Base-by-base conservation (phyloP, 768 basidiomycete genomes). In the Pisolithus albus region DNA sequence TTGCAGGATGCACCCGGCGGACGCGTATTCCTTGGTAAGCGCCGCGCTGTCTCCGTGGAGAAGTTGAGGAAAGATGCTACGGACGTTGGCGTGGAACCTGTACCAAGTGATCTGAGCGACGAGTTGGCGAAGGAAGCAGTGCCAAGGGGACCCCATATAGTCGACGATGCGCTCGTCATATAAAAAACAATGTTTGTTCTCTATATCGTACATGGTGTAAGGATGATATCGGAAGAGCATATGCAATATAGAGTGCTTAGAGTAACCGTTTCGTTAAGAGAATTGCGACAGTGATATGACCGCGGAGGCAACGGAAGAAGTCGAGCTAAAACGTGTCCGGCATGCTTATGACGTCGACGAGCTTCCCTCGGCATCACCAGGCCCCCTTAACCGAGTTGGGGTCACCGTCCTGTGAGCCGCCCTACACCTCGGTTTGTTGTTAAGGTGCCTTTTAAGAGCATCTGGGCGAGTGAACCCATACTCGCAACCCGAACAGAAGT, bases 1-100 rank as follows among this genome's bases (percentile, higher is more conserved):
- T 42, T 70, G 18, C 53, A 64, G 49, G 69, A 71, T 16, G 67
- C 70, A 1, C 70, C 69, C 3, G 65, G 66, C 2, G 69, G 70
- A 4, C 47, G 54, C 18, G 49, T 66, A 42, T 54, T 70, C 18
- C 56, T 67, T 1, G 55, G 61, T 23, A 46, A 39, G 36, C 60
- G 57, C 19, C 55, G 61, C 1, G 67, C 67, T 7, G 26, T 21
- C 46, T 51, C 61, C 18, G 47, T 73, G 0, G 66, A 57, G 9
- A 66, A 57, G 24, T 52, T 71, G 38, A 68, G 60, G 49, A 43
- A 3, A 16, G 40, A 34, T 41, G 43, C 28, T 10, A 45, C 15
- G 18, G 26, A 19, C 0, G 46, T n/a, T 32, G 16, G 6, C 16
- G 41, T 11, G 24, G 47, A 24, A 6, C 26, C 11, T 11, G 32